Percentiles rank a stretch among this genome's conserved stretches.
phyloP scores from a whole-genome alignment of 257 asterid species.

The Misopates orontium region DNA sequence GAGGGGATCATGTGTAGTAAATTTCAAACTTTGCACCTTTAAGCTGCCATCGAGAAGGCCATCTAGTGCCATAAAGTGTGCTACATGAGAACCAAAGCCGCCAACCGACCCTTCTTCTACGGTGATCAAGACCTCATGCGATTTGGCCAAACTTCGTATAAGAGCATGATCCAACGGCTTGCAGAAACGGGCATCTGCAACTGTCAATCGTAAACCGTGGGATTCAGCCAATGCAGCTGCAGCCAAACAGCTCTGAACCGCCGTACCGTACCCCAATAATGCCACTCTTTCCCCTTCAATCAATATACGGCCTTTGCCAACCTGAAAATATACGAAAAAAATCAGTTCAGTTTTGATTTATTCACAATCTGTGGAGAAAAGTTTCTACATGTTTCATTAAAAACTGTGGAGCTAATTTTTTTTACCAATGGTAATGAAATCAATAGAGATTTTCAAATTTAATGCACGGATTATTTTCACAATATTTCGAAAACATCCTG shows the following conservation, averaged over 20 bases:
- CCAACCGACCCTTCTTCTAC: constrained; percentile 98
- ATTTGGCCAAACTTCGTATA: constrained; percentile 74
- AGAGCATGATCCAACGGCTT: constrained; percentile 82
- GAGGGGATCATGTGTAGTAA: too few relatives aligned
- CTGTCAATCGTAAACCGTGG: constrained; percentile 63
- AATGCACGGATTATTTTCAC: too few relatives aligned
- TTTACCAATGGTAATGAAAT: too few relatives aligned
- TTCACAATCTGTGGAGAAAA: neutral
- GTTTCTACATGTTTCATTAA: too few relatives aligned
- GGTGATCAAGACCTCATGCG: constrained; percentile 80
- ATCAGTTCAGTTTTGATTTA: neutral
- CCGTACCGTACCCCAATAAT: constrained; percentile 83
- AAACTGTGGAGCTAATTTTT: too few relatives aligned
- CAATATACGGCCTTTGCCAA: constrained; percentile 79
- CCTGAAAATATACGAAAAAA: constrained; percentile 35
- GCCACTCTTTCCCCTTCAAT: constrained; percentile 93
- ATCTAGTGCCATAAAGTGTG: constrained; percentile 87
- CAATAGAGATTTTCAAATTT: too few relatives aligned
- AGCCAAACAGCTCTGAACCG: constrained; percentile 83
- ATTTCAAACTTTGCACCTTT: constrained; percentile 50
- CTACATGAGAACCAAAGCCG: constrained; percentile 98
- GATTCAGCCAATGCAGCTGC: constrained; percentile 70
- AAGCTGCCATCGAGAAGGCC: constrained; percentile 89
- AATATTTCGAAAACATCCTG: too few relatives aligned
- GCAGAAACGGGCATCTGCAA: constrained; percentile 95